Conservation (phyloP, 1,284 basidiomycete species). For the Naganishia liquefaciens region DNA sequence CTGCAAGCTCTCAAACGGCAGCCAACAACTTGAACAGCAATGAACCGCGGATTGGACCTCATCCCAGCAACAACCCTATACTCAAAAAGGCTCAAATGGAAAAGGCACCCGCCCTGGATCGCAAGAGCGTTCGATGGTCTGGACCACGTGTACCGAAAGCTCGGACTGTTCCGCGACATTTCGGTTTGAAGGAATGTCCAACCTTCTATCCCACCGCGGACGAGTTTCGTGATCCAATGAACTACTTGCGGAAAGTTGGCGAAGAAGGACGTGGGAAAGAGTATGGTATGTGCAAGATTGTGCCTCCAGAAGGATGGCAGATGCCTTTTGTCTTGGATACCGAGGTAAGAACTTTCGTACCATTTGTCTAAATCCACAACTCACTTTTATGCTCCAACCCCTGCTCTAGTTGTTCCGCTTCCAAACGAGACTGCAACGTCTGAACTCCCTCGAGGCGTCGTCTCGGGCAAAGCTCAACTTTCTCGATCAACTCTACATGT, state of each 20-base stretch:
- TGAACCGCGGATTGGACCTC: conserved; percentile 2
- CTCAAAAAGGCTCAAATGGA: conserved; percentile 22
- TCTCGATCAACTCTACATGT: conserved; percentile 91
- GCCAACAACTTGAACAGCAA: neutral
- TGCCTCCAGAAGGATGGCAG: conserved; percentile 90
- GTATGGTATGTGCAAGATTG: conserved; percentile 93
- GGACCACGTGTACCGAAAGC: conserved; percentile 22
- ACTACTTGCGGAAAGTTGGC: conserved; percentile 84
- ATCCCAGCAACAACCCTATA: conserved; percentile 32
- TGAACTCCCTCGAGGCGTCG: conserved; percentile 96
- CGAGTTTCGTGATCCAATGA: conserved; percentile 94
- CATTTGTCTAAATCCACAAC: conserved; percentile 40
- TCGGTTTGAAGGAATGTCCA: conserved; percentile 87
- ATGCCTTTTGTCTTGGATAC: conserved; percentile 97
- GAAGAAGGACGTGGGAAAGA: conserved; percentile 64
- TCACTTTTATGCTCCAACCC: neutral
- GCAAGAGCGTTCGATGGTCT: conserved; percentile 23
- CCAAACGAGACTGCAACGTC: conserved; percentile 88
- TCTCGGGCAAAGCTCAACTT: conserved; percentile 96
- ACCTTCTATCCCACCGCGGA: conserved; percentile 83
- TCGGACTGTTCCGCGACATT: conserved; percentile 47
- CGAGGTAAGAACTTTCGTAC: conserved; percentile 62
- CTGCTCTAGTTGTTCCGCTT: conserved; percentile 59
- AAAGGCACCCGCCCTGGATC: conserved; percentile 26
- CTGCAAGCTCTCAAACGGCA: conserved; percentile 4